A percentile compares a stretch with the other conserved stretches of the same genome.
Evolutionary conservation across 495 filamentous ascomycete genomes (phyloP).

Genomic region (Platismatia glauca): DNA sequence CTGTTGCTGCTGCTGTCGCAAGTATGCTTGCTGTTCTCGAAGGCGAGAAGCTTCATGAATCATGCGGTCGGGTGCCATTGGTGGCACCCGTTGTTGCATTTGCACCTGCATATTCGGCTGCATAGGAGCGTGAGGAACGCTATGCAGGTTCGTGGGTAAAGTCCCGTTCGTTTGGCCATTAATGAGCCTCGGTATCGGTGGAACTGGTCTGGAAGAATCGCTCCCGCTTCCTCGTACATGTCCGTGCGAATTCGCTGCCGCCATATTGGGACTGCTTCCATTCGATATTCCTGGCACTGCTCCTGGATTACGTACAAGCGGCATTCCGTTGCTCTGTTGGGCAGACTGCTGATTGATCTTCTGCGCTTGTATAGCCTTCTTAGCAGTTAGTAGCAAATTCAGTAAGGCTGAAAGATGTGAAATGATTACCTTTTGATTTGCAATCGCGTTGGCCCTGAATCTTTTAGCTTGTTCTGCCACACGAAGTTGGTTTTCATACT

Average conservation of each 20-base stretch:
- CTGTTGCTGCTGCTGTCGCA: constrained; percentile 53
- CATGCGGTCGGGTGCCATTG: constrained; percentile 45
- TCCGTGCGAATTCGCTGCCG: constrained; percentile 18
- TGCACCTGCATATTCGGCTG: constrained; percentile 39
- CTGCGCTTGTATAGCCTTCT: constrained; percentile 29
- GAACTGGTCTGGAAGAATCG: constrained; percentile 32
- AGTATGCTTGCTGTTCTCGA: constrained; percentile 55
- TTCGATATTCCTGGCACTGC: constrained; percentile 29
- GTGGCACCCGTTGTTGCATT: constrained; percentile 50
- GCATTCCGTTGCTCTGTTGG: constrained; percentile 34
- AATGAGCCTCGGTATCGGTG: constrained; percentile 35
- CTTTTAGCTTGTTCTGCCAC: constrained; percentile 61
- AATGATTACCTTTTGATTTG: constrained; percentile 47
- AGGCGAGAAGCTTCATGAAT: constrained; percentile 52
- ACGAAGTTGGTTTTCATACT: constrained; percentile 74
- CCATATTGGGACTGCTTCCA: constrained; percentile 32
- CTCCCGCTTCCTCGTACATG: constrained; percentile 10
- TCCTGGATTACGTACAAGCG: constrained; percentile 23
- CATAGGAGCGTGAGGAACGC: constrained; percentile 65
- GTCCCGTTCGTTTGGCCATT: constrained; percentile 37
- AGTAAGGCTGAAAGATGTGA: background rate
- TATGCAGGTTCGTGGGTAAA: constrained; percentile 42
- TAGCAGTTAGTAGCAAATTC: constrained; percentile 28
- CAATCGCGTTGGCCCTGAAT: constrained; percentile 54
- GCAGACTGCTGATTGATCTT: constrained; percentile 36